Evolutionary conservation across 192 early-diverging fungal genomes (phyloP), one percentile per base, ranked within the genome.

Genomic region (Linnemannia hyalina): DNA sequence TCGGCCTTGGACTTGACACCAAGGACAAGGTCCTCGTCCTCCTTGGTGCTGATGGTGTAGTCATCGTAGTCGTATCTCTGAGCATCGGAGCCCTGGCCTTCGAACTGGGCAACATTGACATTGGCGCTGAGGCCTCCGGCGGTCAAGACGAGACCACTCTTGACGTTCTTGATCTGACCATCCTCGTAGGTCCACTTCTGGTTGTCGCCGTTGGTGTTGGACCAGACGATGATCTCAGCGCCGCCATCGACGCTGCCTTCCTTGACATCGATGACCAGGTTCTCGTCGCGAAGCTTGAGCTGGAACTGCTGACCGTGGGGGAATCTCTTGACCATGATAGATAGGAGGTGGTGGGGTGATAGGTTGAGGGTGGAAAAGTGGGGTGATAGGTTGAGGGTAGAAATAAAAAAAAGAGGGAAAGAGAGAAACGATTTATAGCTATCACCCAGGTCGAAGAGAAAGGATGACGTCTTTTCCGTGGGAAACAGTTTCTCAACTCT

Each of bases 111-210:
- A 42, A 73, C 9, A 46, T 6, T 13, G 36, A 72, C 70, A 38
- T 23, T 22, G 22, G 36, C 13, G 36, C 15, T 36, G 77, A 79
- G 44, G 0, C 44, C n/a, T 10, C 20, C 36, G 10, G 70, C 69
- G 35, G 49, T 73, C 70, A 79, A 38, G 69, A 32, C 52, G 69
- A 60, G 77, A 63, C 70, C 77, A 29, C 49, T 79, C 77, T 79
- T 71, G 65, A 57, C 7, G 70, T 79, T 79, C 47, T 40, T 57
- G 65, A 79, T 46, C 54, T 73, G 70, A 9, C 54, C 54, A 16
- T 73, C 41, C 15, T 79, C 41, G 40, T 79, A 73, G 70, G 73
- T 23, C 77, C 77, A 79, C 70, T 60, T 79, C 26, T 79, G 77
- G 70, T 79, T 79, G 69, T 55, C 70, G 36, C 29, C 63, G 7